These are phyloP conservation scores for Nosema muscidifuracis DNA, from an alignment of 371 early-diverging fungal genomes.

Conservation along the genomic window DNA sequence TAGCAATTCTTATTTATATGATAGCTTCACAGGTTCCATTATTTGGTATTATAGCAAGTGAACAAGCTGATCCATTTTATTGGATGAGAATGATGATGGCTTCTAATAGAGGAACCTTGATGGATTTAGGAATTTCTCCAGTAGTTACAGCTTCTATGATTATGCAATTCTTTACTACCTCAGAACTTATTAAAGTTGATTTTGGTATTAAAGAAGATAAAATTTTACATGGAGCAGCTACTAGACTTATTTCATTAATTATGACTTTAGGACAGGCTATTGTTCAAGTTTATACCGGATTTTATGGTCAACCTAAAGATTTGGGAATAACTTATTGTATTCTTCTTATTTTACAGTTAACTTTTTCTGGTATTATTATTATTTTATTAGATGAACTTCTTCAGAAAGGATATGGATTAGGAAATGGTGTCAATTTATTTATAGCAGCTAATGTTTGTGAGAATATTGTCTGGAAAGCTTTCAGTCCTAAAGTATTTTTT, in stretches of 20 bases:
- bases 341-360: conserved; percentile 84
- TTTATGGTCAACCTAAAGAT: conserved; percentile 86
- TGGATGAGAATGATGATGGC: conserved; percentile 98
- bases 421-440: conserved; percentile 97
- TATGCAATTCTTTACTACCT: conserved; percentile 90
- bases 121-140: conserved; percentile 98
- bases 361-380: conserved; percentile 87
- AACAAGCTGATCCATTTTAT: conserved; percentile 75
- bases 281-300: conserved; percentile 89
- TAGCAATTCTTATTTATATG: conserved; percentile 90
- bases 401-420: conserved; percentile 99
- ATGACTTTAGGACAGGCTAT: conserved; percentile 92
- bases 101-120: conserved; percentile 95
- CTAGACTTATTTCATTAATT: conserved; percentile 71
- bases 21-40: conserved; percentile 98
- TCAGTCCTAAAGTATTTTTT: conserved; percentile 87
- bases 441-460: conserved; percentile 99
- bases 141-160: conserved; percentile 98
- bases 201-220: conserved; percentile 93
- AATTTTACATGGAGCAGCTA: conserved; percentile 88
- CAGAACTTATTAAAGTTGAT: conserved; percentile 90
- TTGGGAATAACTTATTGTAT: conserved; percentile 83
- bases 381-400: conserved; percentile 96
- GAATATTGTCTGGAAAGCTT: conserved; percentile 94
- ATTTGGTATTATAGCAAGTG: conserved; percentile 95